Percentiles rank a stretch among this genome's conserved stretches.
These are phyloP conservation scores for Pythium rhizo-oryzae DNA, from an alignment of 352 stramenopile genomes.

Conservation along the genomic window DNA sequence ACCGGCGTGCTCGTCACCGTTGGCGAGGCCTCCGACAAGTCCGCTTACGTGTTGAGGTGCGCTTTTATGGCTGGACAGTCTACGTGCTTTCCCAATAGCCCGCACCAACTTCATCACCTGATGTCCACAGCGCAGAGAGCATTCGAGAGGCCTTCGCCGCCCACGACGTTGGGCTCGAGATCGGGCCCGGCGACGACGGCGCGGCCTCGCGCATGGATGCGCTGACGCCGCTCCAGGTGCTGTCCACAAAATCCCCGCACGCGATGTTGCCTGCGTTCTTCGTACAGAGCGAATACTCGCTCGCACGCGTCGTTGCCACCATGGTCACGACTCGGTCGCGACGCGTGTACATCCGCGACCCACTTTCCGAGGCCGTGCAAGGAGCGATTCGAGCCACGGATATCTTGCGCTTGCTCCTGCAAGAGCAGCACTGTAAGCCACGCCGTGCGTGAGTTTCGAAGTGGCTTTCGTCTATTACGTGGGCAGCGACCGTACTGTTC, in stretches of 20 bases:
- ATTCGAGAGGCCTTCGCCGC: constrained; percentile 18
- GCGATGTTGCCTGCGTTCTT: constrained; percentile 11
- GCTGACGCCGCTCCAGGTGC: constrained; percentile 32
- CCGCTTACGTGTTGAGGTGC: constrained; percentile 4
- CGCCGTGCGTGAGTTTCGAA: constrained; percentile 2
- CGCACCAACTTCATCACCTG: too few relatives aligned
- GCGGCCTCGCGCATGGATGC: neutral
- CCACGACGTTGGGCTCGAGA: neutral
- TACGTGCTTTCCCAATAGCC: too few relatives aligned
- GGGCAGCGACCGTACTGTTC: neutral
- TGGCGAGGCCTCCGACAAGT: neutral
- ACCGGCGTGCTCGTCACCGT: constrained; percentile 32
- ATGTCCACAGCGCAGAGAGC: neutral
- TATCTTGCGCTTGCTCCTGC: constrained; percentile 53
- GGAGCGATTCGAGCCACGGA: constrained; percentile 55
- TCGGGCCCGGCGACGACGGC: neutral
- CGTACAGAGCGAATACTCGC: constrained; percentile 38
- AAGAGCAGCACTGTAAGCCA: constrained; percentile 45
- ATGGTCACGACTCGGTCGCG: constrained; percentile 44
- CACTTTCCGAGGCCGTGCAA: constrained; percentile 13
- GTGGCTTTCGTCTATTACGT: constrained; percentile 12
- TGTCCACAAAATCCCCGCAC: constrained; percentile 15
- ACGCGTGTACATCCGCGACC: constrained; percentile 33
- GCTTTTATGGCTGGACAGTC: too few relatives aligned
- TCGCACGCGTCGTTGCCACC: constrained; percentile 44